Base-by-base conservation (phyloP, 164 flowering plant genomes). In the Euptelea pleiosperma region DNA sequence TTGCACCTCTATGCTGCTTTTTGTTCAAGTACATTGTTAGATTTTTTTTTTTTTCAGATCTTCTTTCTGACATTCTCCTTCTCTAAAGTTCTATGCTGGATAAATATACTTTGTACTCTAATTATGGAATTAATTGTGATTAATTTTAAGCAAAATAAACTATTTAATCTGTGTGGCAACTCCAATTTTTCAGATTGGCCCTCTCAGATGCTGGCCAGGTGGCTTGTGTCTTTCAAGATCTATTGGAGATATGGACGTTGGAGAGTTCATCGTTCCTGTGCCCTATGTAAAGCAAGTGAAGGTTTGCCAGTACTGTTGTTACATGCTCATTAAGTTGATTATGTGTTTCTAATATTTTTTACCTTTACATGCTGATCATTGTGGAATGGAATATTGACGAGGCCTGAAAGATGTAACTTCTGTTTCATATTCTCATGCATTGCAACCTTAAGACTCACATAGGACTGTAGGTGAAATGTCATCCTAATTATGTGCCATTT, bases 201-300 rank as follows among this genome's bases (percentile, higher is more conserved):
- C 97, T 64, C 63, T 91, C 68, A 81, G 97, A 75, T 88, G 96
- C 71, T 91, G 97, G 97, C 97, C 96, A 48, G 97, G 97, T 65
- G 97, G 97, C 40, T 72, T 91, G 65, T 87, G 97, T 75, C 96
- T 91, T 55, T 91, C 97, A 33, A 77, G 96, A 71, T 91, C 97
- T 37, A 81, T 90, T 60, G 97, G 97, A 36, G 97, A 90, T 72
- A 71, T 75, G 81, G 97, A 90, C 70, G 88, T 90, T 62, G 97
- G 97, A 61, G 92, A 87, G 67, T 87, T 66, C 74, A 84, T 90
- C 59, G 97, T 90, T 62, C 91, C 97, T 31, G 85, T 90, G 60
- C 97, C 97, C 26, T 73, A 82, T 68, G 96, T 90, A 22, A 90
- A 91, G 76, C 97, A 91, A 88, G 85, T 91, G 65, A 91, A 88